phyloP scores from a whole-genome alignment of 1,284 basidiomycete genomes.

The Vanrija sp. region DNA sequence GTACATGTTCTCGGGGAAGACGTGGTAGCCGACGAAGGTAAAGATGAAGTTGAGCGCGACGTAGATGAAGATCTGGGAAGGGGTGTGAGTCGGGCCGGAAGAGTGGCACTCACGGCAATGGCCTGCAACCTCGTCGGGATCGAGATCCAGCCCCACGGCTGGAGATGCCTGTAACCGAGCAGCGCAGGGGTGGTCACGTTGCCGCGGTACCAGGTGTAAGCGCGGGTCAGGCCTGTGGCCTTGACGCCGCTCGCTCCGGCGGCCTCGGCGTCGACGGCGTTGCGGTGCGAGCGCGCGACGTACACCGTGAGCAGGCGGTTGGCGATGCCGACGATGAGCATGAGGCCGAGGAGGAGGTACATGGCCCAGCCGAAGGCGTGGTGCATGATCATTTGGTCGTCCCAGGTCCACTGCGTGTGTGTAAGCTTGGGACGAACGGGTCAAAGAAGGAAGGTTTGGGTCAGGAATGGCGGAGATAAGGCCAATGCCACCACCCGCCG shows the following conservation, averaged over 20 bases:
- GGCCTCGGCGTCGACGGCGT: too few species aligned
- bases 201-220: not conserved
- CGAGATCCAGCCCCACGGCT: slow-evolving; percentile 23
- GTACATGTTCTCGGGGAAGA: slow-evolving; percentile 49
- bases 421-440: too few species aligned
- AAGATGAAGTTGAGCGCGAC: slow-evolving; percentile 31
- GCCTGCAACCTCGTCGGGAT: slow-evolving; percentile 30
- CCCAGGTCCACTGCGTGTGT: too few species aligned
- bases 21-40: slow-evolving; percentile 53
- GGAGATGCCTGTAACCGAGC: slow-evolving; percentile 22
- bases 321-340: not conserved
- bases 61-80: slow-evolving; percentile 18
- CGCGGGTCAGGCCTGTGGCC: not conserved
- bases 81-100: too few species aligned
- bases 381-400: too few species aligned
- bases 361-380: not conserved
- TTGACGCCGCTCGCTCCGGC: not conserved
- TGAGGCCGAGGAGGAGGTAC: not conserved
- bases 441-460: too few species aligned
- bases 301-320: not conserved
- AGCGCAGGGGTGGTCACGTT: slow-evolving; percentile 18
- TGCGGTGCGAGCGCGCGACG: not conserved
- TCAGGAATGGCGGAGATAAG: too few species aligned
- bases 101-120: slow-evolving; percentile 2
- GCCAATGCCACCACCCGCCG: too few species aligned